Evolutionary conservation across 192 early-diverging fungal species (phyloP), one percentile per base, ranked within the genome.

Genomic region (Linnemannia zychae): DNA sequence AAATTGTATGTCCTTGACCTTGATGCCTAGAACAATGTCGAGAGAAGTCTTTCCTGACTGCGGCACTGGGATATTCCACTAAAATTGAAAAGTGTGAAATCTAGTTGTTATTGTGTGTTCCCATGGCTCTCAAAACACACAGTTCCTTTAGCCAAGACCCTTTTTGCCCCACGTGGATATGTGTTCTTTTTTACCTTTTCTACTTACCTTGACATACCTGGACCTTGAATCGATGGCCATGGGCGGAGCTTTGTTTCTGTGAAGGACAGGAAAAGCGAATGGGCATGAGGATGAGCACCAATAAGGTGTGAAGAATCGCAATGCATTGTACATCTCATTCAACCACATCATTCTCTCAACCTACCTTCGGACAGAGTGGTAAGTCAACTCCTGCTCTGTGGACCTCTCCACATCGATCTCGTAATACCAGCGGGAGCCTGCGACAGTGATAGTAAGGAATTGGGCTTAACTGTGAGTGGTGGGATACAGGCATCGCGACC

Each of bases 51-150:
- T 31, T 12, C 12, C 57, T 28, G 57, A 63, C 57, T 33, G 57
- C 57, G 57, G 57, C 57, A 63, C 57, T 31, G 57, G 57, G 57
- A 63, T 63, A 22, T 31, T 31, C 57, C 57, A 63, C 57, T 63
- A 63, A 63, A 49, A 15, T 2, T 5, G 17, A 11, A 31, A 7
- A 63, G 28, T 2, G 57, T 28, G 3, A 15, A 31, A 44, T 6
- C 40, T 44, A 3, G 40, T 6, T 44, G 40, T 44, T 44, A 44
- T 44, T 44, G 4, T 6, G 3, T 44, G 40, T 9, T 44, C 40
- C 40, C 40, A 6, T 6, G 3, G 40, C 40, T 44, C 40, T 44
- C 40, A 9, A 44, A 44, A 9, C 9, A 44, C 40, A 44, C 40
- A 44, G 40, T 44, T 44, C 40, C 40, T 9, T 44, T 44, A 9